A percentile compares a stretch with the other conserved stretches of the same genome.
Evolutionary conservation across 495 filamentous ascomycete genomes (phyloP).

Genomic region (Staphylotrichum longicolle): DNA sequence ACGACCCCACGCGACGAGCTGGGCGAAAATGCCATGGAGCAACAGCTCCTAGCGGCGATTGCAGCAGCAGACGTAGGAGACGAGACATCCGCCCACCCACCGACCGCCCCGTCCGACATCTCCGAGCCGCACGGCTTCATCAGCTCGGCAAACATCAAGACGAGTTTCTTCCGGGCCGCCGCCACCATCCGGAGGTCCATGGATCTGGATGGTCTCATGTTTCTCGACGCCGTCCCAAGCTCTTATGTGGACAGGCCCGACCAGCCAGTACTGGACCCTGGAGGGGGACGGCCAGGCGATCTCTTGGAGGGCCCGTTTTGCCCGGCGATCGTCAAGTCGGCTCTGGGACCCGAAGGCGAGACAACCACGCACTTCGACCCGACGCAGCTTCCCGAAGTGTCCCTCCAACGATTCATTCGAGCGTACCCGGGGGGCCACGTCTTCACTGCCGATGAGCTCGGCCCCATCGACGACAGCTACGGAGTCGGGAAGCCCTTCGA

Average conservation of each 20-base stretch:
- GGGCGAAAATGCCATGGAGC: constrained; percentile 19
- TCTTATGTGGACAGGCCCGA: constrained; percentile 24
- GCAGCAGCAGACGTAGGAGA: background rate
- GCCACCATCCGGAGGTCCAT: constrained; percentile 49
- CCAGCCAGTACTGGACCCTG: constrained; percentile 11
- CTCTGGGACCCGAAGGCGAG: constrained; percentile 14
- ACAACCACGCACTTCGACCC: constrained; percentile 20
- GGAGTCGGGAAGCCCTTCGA: constrained; percentile 18
- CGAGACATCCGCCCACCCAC: background rate
- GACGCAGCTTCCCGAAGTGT: constrained; percentile 34
- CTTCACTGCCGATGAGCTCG: constrained; percentile 43
- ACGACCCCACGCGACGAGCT: constrained; percentile 24
- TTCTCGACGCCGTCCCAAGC: constrained; percentile 46
- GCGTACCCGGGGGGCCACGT: constrained; percentile 42
- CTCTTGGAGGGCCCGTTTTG: constrained; percentile 24
- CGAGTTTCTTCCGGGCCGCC: constrained; percentile 43
- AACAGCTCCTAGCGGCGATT: constrained; percentile 16
- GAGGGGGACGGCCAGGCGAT: background rate
- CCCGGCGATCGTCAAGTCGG: constrained; percentile 27
- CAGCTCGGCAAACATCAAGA: constrained; percentile 37
- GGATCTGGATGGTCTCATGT: constrained; percentile 50
- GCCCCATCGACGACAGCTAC: constrained; percentile 35
- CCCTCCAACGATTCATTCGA: constrained; percentile 39
- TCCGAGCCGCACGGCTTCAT: constrained; percentile 26
- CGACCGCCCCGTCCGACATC: background rate